Evolutionary conservation across 1,139 yeast genomes (phyloP), one percentile per base, ranked within the genome.

Genomic region (Pichia sp.): DNA sequence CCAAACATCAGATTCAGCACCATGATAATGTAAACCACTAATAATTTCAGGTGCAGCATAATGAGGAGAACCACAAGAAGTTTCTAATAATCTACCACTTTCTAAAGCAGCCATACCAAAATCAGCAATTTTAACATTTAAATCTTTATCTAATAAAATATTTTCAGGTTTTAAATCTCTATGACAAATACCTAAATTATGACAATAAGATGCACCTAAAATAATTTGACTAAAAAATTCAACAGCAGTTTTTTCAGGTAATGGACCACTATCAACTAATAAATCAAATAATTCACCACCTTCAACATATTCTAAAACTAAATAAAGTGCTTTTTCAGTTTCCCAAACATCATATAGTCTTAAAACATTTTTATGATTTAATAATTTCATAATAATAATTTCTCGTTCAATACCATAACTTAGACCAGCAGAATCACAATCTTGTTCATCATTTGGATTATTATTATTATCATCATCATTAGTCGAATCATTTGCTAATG

Each of bases 71-170:
- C 99, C 99, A 69, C 99, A 92, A 34, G 95, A 84, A 1, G 98
- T 92, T 65, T 92, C 97, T 50, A 94, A 73, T 62, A 92, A 70
- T 59, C 86, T 79, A 50, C 80, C 78, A 39, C 95, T 83, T 66
- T 92, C 98, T 44, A 92, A 72, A 2, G 98, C 98, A n/a, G 99
- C 98, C 98, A 92, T 94, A 39, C 99, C 99, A 66, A 92, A 92
- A 69, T 92, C 99, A 18, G 99, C 98, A 58, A 92, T 90, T 66
- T 92, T 92, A 66, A 92, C 89, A 65, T 87, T 89, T 56, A 84
- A 80, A 65, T 87, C 78, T 65, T 85, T 83, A 69, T 94, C 98
- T 43, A 92, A 72, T 44, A 92, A 71, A 57, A 92, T 73, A 67
- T 92, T 92, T 65, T 92, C 99, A 0, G 98, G 98, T 66, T 92